Percentiles rank a stretch among this genome's conserved stretches.
These are phyloP conservation scores for Madurella mycetomatis DNA, from an alignment of 2,329 filamentous ascomycete species.

Conservation along the genomic window DNA sequence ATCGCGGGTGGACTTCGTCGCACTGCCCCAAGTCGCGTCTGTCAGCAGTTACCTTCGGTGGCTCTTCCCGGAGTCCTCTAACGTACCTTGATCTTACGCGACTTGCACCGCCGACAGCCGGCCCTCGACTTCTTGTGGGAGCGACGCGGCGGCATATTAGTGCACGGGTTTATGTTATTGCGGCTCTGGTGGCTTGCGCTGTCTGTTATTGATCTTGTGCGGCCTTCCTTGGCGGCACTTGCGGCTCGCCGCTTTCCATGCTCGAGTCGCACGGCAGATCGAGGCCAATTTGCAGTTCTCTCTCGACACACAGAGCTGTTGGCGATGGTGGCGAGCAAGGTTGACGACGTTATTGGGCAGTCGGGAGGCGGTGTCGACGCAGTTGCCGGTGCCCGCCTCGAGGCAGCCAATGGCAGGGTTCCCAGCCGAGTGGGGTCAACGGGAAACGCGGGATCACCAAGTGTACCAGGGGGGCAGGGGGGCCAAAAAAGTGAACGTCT, in stretches of 20 bases:
- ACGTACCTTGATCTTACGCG: slow-evolving; percentile 63
- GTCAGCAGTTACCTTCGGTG: background rate
- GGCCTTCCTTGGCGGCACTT: slow-evolving; percentile 15
- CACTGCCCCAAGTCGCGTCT: slow-evolving; percentile 40
- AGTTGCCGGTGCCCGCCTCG: background rate
- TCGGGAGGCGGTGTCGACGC: background rate
- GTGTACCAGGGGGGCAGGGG: too few species aligned
- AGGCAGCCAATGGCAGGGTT: slow-evolving; percentile 8
- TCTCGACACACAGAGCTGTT: background rate
- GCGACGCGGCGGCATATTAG: slow-evolving; percentile 56
- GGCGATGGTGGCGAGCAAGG: background rate
- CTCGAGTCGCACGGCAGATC: slow-evolving; percentile 5
- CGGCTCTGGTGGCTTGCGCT: background rate
- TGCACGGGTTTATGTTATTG: background rate
- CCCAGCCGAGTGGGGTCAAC: background rate
- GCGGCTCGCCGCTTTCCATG: slow-evolving; percentile 15
- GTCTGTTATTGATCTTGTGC: slow-evolving; percentile 3
- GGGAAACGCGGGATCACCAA: background rate
- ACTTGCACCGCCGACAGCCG: slow-evolving; percentile 63
- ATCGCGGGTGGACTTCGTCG: slow-evolving; percentile 61
- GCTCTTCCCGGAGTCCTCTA: background rate
- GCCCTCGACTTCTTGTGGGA: slow-evolving; percentile 66
- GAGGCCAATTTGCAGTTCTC: slow-evolving; percentile 2
- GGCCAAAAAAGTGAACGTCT: too few species aligned
- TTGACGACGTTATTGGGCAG: background rate